Base-by-base conservation (phyloP, 163 green algal genomes). In the Coccomyxa subellipsoidea region DNA sequence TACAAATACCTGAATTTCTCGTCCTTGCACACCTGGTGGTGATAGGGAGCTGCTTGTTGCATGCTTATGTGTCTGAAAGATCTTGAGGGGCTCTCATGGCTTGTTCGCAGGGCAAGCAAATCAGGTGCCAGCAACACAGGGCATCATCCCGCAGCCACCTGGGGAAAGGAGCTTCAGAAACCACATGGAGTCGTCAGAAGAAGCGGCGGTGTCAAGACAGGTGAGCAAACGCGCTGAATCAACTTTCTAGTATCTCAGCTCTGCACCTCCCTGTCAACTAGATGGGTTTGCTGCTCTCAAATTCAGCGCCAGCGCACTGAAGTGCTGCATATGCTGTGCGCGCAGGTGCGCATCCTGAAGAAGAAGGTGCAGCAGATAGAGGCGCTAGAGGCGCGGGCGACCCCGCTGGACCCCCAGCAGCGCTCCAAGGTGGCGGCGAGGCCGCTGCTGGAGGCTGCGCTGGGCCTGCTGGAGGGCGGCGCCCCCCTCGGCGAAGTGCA, bases 361-460 rank as follows among this genome's bases (percentile, higher is more conserved):
- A 95, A 94, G 84, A 97, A 97, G 90, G 84, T 96, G 85, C 89
- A 95, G 86, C 92, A 96, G 88, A 87, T 94, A 69, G 85, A 87
- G 29, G 78, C 71, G 31, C 81, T 95, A 77, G 82, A 90, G 78
- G 82, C 37, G 59, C 80, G 84, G 39, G 59, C 40, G 0, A 31
- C 38, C 15, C 6, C 77, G 9, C 85, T 97, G 75, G 91, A 97
- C 70, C 59, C 86, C 8, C 93, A 96, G 89, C 93, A 97, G 88
- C 78, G 76, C 6, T 89, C 86, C 77, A 96, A 96, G 79, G n/a
- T 95, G 38, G 78, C 84, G 2, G 81, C 91, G 54, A 83, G 85
- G 34, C 86, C 84, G 2, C 84, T 88, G 29, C 70, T 95, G 31
- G 2, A 37, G 12, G 36, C 73, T 9, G 53, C 47, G 12, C 78